Conservation (phyloP, 139 green algal genomes). For the Diplosphaera chodatii region DNA sequence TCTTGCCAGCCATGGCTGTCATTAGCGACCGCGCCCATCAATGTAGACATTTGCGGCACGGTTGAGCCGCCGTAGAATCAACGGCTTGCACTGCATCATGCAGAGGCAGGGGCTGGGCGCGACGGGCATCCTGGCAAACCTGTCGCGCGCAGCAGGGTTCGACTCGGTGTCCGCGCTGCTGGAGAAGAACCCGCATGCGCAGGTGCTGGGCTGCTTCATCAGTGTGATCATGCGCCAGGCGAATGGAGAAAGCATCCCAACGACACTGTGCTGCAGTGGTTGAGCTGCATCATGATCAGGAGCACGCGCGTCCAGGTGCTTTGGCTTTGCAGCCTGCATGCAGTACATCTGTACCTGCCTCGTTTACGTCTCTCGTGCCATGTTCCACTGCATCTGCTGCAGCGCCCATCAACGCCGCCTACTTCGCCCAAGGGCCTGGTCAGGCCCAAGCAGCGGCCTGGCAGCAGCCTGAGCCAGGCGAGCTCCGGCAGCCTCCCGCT, state of each 20-base stretch:
- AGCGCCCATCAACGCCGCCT: background rate
- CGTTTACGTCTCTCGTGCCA: no score
- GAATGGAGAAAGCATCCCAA: no score
- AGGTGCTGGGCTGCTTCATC: background rate
- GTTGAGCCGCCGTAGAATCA: no score
- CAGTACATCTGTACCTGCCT: no score
- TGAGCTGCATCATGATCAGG: no score
- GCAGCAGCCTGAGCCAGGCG: background rate
- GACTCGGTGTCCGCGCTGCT: conserved; percentile 39
- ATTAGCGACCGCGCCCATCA: no score
- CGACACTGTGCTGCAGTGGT: no score
- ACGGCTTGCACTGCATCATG: background rate
- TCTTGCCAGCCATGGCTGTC: no score
- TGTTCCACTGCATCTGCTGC: background rate
- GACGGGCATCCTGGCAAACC: conserved; percentile 39
- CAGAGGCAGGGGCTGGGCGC: conserved; percentile 42
- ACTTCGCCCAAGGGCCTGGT: background rate
- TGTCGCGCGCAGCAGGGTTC: conserved; percentile 40
- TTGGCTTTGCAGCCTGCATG: no score
- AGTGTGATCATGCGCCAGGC: no score
- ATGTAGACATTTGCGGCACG: no score
- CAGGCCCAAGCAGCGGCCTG: background rate
- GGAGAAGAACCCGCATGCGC: conserved; percentile 37
- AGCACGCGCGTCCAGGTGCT: no score
- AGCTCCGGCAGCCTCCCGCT: background rate